Evolutionary conservation across 2,329 filamentous ascomycete species (phyloP), one percentile per base, ranked within the genome.

Genomic region (Cercospora janseana): DNA sequence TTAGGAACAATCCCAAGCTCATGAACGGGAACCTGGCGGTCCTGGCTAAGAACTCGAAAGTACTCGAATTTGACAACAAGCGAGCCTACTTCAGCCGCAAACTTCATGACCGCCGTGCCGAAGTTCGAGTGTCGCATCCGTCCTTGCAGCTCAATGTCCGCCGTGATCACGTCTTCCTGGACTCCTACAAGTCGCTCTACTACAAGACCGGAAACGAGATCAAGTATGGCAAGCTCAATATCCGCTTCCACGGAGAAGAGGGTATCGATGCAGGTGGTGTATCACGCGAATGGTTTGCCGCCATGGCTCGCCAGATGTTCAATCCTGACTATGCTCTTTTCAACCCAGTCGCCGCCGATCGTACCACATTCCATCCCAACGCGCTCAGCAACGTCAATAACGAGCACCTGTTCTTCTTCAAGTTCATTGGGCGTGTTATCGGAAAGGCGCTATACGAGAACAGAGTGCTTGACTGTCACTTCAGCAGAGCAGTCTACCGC

Each of bases 61-160:
- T 98, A 3, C 77, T 98, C 9, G 93, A 98, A 66, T 98, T 98
- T 64, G 93, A 98, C 74, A 98, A 98, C 75, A 98, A 98, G 77
- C 90, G 93, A 63, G 97, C 95, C 72, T 98, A 94, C 78, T 98
- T 98, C 77, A 96, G 84, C 67, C 87, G 93, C 54, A 91, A 89
- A 64, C 85, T 98, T 8, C 93, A 98, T 69, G 81, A 81, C 37
- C 82, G 87, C 43, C 79, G 79, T 46, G 80, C 81, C 46, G 84
- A 88, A 63, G 79, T 79, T 52, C 84, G 90, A 34, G 82, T 87
- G 45, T 78, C 85, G 6, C 82, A 88, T 60, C 82, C 82, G 38
- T 86, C 89, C 34, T 76, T 98, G 44, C 90, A 95, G 69, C 81
- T 98, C 38, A 86, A 85, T 52, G 88, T 98, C 52, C 88, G 94